These are phyloP conservation scores for Xylaria acuta DNA, from an alignment of 495 filamentous ascomycete species.

Conservation along the genomic window DNA sequence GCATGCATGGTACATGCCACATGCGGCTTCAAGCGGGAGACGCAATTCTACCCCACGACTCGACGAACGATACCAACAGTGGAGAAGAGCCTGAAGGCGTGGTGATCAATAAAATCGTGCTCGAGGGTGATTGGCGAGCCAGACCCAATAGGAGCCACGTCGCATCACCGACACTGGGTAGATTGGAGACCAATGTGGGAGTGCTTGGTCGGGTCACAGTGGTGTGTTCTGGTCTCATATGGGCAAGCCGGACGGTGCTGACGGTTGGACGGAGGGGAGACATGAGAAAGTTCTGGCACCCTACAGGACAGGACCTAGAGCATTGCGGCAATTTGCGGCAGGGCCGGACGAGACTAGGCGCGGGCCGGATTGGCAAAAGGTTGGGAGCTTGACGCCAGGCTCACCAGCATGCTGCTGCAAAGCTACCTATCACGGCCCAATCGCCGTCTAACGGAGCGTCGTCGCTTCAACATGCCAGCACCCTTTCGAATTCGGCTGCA, in stretches of 20 bases:
- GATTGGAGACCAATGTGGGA: slow-evolving; percentile 11
- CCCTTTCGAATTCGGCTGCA: slow-evolving; percentile 17
- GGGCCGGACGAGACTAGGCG: slow-evolving; percentile 8
- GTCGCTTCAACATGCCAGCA: slow-evolving; percentile 5
- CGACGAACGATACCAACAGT: slow-evolving; percentile 34
- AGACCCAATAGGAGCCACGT: slow-evolving; percentile 59
- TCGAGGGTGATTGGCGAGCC: slow-evolving; percentile 45
- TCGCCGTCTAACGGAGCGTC: slow-evolving; percentile 16
- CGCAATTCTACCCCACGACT: slow-evolving; percentile 30
- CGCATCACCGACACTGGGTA: slow-evolving; percentile 41
- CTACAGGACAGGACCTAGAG: background rate
- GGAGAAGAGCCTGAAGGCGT: slow-evolving; percentile 48
- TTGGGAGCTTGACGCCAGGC: slow-evolving; percentile 9
- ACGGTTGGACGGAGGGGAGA: background rate
- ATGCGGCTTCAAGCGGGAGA: slow-evolving; percentile 33
- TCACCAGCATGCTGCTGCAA: background rate
- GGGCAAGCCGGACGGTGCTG: slow-evolving; percentile 3
- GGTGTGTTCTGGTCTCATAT: background rate
- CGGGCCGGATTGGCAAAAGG: slow-evolving; percentile 13
- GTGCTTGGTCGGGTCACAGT: slow-evolving; percentile 13
- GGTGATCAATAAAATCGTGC: slow-evolving; percentile 52
- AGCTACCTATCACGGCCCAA: slow-evolving; percentile 24
- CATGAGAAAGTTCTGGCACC: background rate
- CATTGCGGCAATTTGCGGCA: slow-evolving; percentile 25
- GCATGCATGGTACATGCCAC: slow-evolving; percentile 41